These are phyloP conservation scores for Keqinozyma sinolaborantium DNA, from an alignment of 1,139 yeast genomes.

Conservation along the genomic window DNA sequence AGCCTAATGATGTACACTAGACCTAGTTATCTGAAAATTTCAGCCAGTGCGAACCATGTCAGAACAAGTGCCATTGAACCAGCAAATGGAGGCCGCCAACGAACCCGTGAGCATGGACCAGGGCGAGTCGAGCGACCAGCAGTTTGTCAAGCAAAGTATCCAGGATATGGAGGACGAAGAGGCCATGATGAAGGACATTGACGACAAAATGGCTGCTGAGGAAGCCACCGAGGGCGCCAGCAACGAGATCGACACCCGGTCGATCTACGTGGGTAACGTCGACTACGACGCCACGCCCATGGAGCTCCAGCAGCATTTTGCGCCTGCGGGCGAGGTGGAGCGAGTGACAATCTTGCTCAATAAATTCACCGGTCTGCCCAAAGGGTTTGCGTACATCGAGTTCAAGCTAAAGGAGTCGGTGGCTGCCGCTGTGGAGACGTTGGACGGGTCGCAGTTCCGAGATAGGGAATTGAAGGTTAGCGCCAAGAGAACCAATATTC, in stretches of 20 bases:
- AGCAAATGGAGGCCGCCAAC: conserved; percentile 1
- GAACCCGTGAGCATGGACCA: conserved; percentile 1
- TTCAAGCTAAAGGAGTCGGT: conserved; percentile 65
- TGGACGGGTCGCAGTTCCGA: conserved; percentile 63
- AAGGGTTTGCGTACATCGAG: conserved; percentile 84
- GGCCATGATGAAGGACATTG: conserved; percentile 22
- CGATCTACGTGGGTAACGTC: conserved; percentile 85
- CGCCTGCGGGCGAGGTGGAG: conserved; percentile 71
- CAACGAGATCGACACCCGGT: conserved; percentile 62
- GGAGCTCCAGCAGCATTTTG: conserved; percentile 76
- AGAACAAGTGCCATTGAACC: conserved; percentile 15
- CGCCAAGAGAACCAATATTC: conserved; percentile 78
- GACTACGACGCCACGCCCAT: conserved; percentile 78
- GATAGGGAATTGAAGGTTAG: conserved; percentile 70
- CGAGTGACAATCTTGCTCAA: conserved; percentile 79
- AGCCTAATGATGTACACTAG: too few relatives aligned
- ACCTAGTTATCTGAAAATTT: too few relatives aligned
- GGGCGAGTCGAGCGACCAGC: conserved; percentile 2
- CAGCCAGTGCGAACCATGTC: conserved; percentile 11
- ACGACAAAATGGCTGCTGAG: conserved; percentile 16
- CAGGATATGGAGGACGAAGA: conserved; percentile 29
- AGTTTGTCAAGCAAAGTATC: conserved; percentile 10
- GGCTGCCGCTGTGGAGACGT: conserved; percentile 55
- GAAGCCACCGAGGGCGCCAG: conserved; percentile 28
- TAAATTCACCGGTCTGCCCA: conserved; percentile 73